Base-by-base conservation (phyloP, 495 filamentous ascomycete species). In the Staphylotrichum tortipilum region DNA sequence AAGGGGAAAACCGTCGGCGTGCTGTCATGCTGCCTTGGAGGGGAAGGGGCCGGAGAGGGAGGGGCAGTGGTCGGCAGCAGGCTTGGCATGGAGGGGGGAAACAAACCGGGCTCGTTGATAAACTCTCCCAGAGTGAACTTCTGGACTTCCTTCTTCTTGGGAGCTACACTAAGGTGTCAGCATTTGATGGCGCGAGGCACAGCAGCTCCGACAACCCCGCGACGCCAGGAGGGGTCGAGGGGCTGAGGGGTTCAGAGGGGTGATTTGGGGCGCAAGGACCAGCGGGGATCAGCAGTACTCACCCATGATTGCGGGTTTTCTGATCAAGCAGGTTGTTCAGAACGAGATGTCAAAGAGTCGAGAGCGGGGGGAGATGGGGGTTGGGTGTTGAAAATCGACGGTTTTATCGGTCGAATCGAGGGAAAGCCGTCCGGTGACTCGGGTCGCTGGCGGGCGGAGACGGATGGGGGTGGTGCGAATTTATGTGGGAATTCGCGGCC, bases 61-160 rank as follows among this genome's bases (percentile, higher is more conserved):
- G 45, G 35, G 19, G 28, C 26, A 48, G 23, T 36, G 39, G 45
- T 17, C 29, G 39, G 47, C 28, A n/a, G 47, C 37, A 26, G 46
- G 34, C 56, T 62, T 57, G 54, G 58, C 55, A 63, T 57, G 31
- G 57, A 55, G 49, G 54, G 48, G 55, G 38, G 57, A 33, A 64
- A 70, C 69, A 62, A 76, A 95, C 91, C 81, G 67, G 86, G 78
- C 61, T 95, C 87, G 51, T 76, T 78, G 75, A 97, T 75, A 76
- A 99, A 97, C 59, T 82, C 82, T 70, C 87, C 86, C 59, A 96
- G 80, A 73, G 82, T 83, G 85, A 98, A 88, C 80, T 92, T 97
- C 68, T 71, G 63, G 76, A 88, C 82, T 68, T 82, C 77, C 74
- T 89, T 90, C 66, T 82, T 80, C 73, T 95, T 95, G 45, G 88